Evolutionary conservation across 768 basidiomycete species (phyloP), one percentile per base, ranked within the genome.

Genomic region (Hypholoma sublateritium): DNA sequence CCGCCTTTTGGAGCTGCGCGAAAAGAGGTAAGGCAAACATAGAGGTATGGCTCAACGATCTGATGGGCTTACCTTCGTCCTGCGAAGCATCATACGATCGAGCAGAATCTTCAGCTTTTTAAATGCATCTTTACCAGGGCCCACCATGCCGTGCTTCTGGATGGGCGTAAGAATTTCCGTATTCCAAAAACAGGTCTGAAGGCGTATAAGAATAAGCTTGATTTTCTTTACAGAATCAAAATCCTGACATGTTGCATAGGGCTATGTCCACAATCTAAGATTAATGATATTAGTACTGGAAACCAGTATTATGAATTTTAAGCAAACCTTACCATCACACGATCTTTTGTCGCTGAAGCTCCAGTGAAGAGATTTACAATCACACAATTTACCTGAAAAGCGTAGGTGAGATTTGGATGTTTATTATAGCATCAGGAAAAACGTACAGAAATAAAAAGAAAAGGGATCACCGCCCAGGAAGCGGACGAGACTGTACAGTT

Each of bases 291-390:
- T 24, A 55, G 21, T 14, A 43, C 25, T 28, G 41, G 19, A 2
- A 13, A 7, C 22, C 6, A 13, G 16, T 13, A 39, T 34, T 42
- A 13, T 41, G 14, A 32, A 44, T 22, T 25, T 4, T 43, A 13
- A 59, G 46, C 35, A 12, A 24, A 51, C 70, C 80, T 45, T 61
- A 93, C 91, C 86, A 69, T 95, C 93, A 69, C 96, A 99, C 35
- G 78, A 76, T 48, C 80, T 79, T 71, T 88, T 93, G 71, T 97
- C 84, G 25, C 78, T 80, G 71, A 98, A 98, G 65, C 80, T 84
- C 97, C 97, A 99, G 64, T 98, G 95, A 50, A 98, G 74, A 5
- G 90, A 91, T 75, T 96, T 98, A 80, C 97, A 99, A 37, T 87
- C 83, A 64, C 97, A 99, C 55, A 77, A 73, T 75, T 97, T 98